phyloP scores from a whole-genome alignment of 1,139 yeast species.

The Casaregolazyma suthepensis region DNA sequence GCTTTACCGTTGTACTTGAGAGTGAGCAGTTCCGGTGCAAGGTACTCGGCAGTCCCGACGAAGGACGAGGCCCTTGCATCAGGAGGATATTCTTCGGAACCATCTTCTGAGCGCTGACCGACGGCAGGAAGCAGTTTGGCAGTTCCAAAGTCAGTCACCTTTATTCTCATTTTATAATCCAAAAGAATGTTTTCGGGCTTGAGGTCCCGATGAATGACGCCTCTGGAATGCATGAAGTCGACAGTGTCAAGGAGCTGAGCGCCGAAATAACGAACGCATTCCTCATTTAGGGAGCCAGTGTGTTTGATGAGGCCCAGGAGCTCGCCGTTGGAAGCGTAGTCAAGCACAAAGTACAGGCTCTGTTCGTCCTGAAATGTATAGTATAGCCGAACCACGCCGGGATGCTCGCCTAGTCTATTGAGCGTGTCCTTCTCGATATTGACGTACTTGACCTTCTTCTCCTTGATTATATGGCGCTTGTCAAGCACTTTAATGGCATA shows the following conservation, averaged over 20 bases:
- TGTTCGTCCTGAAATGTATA: slow-evolving; percentile 92
- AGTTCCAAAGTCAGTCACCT: slow-evolving; percentile 97
- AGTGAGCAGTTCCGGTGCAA: slow-evolving; percentile 85
- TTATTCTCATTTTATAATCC: slow-evolving; percentile 72
- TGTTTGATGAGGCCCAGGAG: slow-evolving; percentile 70
- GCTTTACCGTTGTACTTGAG: slow-evolving; percentile 81
- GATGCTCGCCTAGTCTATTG: slow-evolving; percentile 75
- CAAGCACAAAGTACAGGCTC: slow-evolving; percentile 84
- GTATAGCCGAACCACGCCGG: slow-evolving; percentile 81
- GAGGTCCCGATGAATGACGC: slow-evolving; percentile 88
- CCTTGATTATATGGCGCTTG: slow-evolving; percentile 90
- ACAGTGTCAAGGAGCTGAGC: slow-evolving; percentile 87
- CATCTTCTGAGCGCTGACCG: slow-evolving; percentile 16
- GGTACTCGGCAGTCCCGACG: slow-evolving; percentile 84
- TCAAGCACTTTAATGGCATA: slow-evolving; percentile 91
- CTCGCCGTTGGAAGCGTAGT: slow-evolving; percentile 92
- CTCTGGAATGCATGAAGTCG: slow-evolving; percentile 70
- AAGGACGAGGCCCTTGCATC: slow-evolving; percentile 73
- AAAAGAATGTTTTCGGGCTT: slow-evolving; percentile 87
- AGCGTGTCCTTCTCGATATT: slow-evolving; percentile 92
- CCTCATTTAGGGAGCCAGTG: slow-evolving; percentile 72
- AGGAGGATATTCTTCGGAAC: slow-evolving; percentile 33
- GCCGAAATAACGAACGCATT: slow-evolving; percentile 62
- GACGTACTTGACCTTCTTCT: slow-evolving; percentile 91
- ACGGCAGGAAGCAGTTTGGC: slow-evolving; percentile 67